These are phyloP conservation scores for Colletotrichum sojae DNA, from an alignment of 2,329 filamentous ascomycete genomes.

Conservation along the genomic window DNA sequence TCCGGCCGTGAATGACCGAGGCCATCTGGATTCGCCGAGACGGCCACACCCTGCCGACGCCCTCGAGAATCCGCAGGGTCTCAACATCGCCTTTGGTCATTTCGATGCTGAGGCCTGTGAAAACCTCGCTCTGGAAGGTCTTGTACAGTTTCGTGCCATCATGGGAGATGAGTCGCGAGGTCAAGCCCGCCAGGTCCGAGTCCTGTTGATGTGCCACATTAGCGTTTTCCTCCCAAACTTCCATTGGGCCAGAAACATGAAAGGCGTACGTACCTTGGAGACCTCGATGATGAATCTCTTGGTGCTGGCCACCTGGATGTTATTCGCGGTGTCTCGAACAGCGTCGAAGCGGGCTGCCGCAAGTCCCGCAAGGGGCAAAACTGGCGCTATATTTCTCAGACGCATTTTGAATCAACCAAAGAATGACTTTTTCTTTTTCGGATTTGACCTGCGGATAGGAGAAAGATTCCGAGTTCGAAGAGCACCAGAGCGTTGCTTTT, in stretches of 20 bases:
- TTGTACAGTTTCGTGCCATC: constrained; percentile 26
- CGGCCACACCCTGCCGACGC: constrained; percentile 37
- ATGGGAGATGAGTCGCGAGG: neutral
- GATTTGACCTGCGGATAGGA: neutral
- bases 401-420: constrained; percentile 2
- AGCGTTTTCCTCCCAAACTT: neutral
- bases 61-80: constrained; percentile 12
- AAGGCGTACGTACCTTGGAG: constrained; percentile 13
- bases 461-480: neutral
- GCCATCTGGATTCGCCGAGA: constrained; percentile 32
- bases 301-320: neutral
- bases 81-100: constrained; percentile 11
- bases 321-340: neutral
- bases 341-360: constrained; percentile 12
- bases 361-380: constrained; percentile 4
- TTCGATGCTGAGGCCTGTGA: constrained; percentile 39
- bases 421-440: neutral
- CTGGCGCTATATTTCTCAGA: neutral
- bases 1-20: neutral
- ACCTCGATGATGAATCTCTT: constrained; percentile 39
- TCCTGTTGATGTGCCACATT: neutral
- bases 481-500: neutral
- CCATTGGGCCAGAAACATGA: fast-evolving
- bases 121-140: constrained; percentile 33
- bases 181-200: constrained; percentile 13